Evolutionary conservation across 192 early-diverging fungal species (phyloP).

Genomic region (Entomortierella parvispora): DNA sequence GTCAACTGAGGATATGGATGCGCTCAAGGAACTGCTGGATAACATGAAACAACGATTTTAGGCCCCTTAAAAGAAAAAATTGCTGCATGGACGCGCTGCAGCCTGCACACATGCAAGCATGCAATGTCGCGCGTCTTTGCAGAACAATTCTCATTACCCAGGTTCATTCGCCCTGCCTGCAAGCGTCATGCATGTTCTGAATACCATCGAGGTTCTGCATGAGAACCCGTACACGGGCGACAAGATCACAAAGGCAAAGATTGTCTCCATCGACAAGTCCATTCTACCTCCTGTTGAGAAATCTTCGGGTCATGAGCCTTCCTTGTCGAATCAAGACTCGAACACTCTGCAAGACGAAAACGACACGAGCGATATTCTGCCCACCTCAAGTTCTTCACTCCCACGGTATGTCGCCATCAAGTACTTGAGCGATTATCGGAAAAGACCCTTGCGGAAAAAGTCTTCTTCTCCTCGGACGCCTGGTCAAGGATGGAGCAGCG

Average conservation of each 20-base stretch:
- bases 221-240: slow-evolving; percentile 52
- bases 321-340: too few relatives aligned
- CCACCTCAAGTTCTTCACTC: background rate
- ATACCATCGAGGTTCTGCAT: slow-evolving; percentile 18
- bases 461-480: background rate
- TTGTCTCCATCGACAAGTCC: slow-evolving; percentile 17
- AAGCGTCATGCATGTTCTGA: slow-evolving; percentile 31
- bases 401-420: slow-evolving; percentile 35
- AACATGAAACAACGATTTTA: too few relatives aligned
- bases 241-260: slow-evolving; percentile 32
- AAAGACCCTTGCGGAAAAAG: background rate
- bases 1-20: too few relatives aligned
- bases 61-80: too few relatives aligned
- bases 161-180: too few relatives aligned
- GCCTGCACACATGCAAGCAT: too few relatives aligned
- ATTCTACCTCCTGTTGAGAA: background rate
- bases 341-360: too few relatives aligned
- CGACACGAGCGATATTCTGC: background rate
- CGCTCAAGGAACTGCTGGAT: too few relatives aligned
- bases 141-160: too few relatives aligned
- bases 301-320: too few relatives aligned
- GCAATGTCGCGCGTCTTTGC: too few relatives aligned
- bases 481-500: background rate
- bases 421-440: slow-evolving; percentile 30
- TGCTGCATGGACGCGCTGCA: too few relatives aligned